Evolutionary conservation across 1,139 yeast species (phyloP).

Genomic region (Diutina pseudorugosa): DNA sequence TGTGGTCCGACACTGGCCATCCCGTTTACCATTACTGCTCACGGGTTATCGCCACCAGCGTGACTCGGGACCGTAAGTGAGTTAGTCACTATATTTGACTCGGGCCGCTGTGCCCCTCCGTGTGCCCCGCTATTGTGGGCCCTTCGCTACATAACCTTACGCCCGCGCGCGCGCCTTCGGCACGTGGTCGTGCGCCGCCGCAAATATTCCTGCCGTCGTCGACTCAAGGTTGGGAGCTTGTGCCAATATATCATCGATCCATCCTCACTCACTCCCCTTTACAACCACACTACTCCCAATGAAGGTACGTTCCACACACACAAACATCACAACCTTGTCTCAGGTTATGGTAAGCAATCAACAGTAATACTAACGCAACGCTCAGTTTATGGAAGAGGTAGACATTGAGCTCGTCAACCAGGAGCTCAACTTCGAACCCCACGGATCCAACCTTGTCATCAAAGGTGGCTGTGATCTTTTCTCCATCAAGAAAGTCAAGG

Average conservation of each 20-base stretch:
- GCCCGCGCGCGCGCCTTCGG: background rate
- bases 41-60: background rate
- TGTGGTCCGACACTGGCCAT: background rate
- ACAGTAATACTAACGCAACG: background rate
- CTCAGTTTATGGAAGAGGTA: constrained; percentile 78
- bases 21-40: background rate
- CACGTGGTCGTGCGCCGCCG: background rate
- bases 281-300: background rate
- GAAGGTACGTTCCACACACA: background rate
- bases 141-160: background rate
- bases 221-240: background rate
- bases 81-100: too few relatives aligned
- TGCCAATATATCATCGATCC: background rate
- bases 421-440: constrained; percentile 74
- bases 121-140: background rate
- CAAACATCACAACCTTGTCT: too few relatives aligned
- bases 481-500: constrained; percentile 85
- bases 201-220: background rate
- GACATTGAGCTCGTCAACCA: constrained; percentile 85
- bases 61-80: too few relatives aligned
- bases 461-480: constrained; percentile 89
- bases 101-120: too few relatives aligned
- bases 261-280: background rate
- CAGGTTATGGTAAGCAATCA: too few relatives aligned
- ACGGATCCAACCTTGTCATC: constrained; percentile 65